Base-by-base conservation (phyloP, 129 eudicot species). In the Tagetes erecta region DNA sequence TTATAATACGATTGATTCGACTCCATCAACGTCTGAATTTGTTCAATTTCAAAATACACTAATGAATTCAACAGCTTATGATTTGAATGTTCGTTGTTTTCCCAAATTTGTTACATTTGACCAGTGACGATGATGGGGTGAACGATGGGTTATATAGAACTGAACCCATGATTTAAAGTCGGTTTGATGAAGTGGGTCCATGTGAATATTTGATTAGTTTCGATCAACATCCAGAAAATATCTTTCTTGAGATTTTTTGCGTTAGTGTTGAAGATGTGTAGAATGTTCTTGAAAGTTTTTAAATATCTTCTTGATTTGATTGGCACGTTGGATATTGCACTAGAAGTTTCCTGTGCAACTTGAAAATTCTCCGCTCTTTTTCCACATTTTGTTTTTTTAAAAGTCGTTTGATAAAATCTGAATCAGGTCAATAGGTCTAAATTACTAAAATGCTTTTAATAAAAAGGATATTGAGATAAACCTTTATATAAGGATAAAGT, bases 1-100 rank as follows among this genome's bases (percentile, higher is more conserved):
- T 47, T 20, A 46, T 90, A 94, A 79, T 90, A 93, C 31, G 92
- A 87, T 3, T 68, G 40, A 30, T 64, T 44, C 31, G 38, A 71
- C 45, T 67, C 82, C 82, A 67, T 62, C 70, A 34, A 56, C 78
- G 33, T 56, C 10, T 68, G 6, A 31, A 40, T 47, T 55, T 39
- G 36, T 33, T 14, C 34, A 76, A 63, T 13, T 50, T 50, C 13
- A 20, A 20, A 20, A 20, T 20, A 20, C 27, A 20, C 27, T 20
- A 20, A 20, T 20, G 27, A 20, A 20, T 20, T 20, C 27, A 20
- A 20, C 27, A 20, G 27, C 27, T 20, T 20, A 20, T 20, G 27
- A 20, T 20, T 20, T 20, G 27, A 20, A 20, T 20, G 27, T 20
- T 20, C 27, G 27, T 20, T 20, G 27, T 20, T 20, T 20, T n/a